Base-by-base conservation (phyloP, 768 basidiomycete species). In the Mycena belliarum region DNA sequence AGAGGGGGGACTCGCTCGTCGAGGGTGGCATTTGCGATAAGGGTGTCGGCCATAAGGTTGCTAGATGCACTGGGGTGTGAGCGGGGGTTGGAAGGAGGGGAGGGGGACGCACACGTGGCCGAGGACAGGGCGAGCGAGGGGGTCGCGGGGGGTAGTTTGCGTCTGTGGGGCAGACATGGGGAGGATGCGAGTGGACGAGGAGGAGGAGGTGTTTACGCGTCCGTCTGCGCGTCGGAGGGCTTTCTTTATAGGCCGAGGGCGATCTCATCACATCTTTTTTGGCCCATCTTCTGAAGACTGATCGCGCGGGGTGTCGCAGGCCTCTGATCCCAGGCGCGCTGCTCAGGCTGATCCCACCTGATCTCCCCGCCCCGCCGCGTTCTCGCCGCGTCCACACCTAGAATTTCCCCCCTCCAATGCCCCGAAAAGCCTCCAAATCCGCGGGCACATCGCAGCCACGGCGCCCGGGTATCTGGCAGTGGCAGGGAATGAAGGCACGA, bases 31-130 rank as follows among this genome's bases (percentile, higher is more conserved):
- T 63, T 63, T 10, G 62, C 62, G 37, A 63, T 63, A 48, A 63
- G 58, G 20, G 62, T 63, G 21, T 63, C 62, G 4, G 62, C 58
- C 62, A 63, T 63, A 23, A 63, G 58, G 44, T 63, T 63, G 14
- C 59, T 60, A 37, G 2, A 18, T n/a, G n/a, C n/a, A n/a, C n/a
- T 6, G n/a, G 6, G 25, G 4, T 38, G 18, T 15, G 29, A 11
- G 20, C 12, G 16, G 29, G 14, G 15, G 6, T 23, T 24, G 32
- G 20, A 12, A 15, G n/a, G 44, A 15, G 12, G n/a, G 44, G 15
- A 8, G 35, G 1, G 15, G 21, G 9, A 24, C 59, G 29, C 21
- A 60, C 59, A 60, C 59, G 43, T 60, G 59, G 44, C 59, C 59
- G 6, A 60, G 38, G 8, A 60, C 59, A 0, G 59, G 59, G 38